Conservation (phyloP, 2,329 filamentous ascomycete genomes). For the Aspergillus aculeatinus region DNA sequence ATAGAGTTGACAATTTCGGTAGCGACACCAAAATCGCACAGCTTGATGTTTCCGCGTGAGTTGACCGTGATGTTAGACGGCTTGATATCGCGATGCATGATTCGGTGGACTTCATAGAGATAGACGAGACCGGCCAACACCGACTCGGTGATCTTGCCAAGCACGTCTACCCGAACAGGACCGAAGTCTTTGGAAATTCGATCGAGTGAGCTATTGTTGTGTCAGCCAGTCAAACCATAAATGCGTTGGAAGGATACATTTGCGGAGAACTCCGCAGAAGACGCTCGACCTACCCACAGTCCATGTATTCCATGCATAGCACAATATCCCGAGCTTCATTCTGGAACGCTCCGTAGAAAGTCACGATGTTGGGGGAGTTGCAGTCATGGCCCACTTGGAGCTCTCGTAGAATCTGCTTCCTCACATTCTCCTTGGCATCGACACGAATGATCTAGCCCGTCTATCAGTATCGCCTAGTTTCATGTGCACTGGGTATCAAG, state of each 20-base stretch:
- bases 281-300: conserved; percentile 76
- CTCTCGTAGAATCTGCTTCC: conserved; percentile 94
- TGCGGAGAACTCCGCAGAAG: background rate
- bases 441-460: conserved; percentile 82
- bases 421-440: conserved; percentile 94
- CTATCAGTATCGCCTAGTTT: conserved; percentile 9
- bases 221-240: conserved; percentile 14
- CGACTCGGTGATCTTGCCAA: conserved; percentile 96
- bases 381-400: conserved; percentile 98
- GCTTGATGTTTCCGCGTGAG: conserved; percentile 89
- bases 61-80: conserved; percentile 97
- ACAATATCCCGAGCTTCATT: conserved; percentile 97
- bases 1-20: conserved; percentile 97
- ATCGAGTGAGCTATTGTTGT: conserved; percentile 71
- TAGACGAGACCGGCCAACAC: conserved; percentile 92
- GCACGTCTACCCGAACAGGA: conserved; percentile 89
- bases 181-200: conserved; percentile 92
- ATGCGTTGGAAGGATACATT: background rate
- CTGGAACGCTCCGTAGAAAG: conserved; percentile 95
- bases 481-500: background rate
- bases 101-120: conserved; percentile 90
- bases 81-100: conserved; percentile 99
- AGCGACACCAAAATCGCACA: conserved; percentile 98
- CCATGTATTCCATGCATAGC: conserved; percentile 99
- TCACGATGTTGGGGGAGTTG: conserved; percentile 95